Evolutionary conservation across 2,329 filamentous ascomycete genomes (phyloP).

Genomic region (Neofusicoccum sp.): DNA sequence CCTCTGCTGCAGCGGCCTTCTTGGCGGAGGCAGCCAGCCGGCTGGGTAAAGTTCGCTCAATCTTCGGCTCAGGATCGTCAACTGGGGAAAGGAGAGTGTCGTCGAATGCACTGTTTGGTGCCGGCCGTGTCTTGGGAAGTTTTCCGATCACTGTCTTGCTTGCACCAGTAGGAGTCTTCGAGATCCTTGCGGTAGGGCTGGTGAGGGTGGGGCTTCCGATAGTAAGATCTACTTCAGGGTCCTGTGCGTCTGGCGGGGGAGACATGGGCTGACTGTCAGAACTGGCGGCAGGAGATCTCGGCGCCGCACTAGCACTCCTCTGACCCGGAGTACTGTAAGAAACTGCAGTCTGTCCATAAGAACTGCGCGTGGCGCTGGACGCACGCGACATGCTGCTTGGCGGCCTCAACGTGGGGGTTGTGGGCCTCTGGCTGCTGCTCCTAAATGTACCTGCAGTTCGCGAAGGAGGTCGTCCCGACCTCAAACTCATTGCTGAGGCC

Average conservation of each 20-base stretch:
- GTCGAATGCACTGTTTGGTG: constrained; percentile 38
- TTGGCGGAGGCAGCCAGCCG: constrained; percentile 17
- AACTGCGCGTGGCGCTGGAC: constrained; percentile 36
- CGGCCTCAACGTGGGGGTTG: constrained; percentile 10
- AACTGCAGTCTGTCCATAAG: constrained; percentile 25
- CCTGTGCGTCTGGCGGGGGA: neutral
- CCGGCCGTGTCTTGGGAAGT: constrained; percentile 32
- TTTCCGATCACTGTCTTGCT: constrained; percentile 41
- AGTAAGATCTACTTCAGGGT: constrained; percentile 25
- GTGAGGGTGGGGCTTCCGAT: constrained; percentile 33
- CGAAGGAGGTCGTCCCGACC: constrained; percentile 8
- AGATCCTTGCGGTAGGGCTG: constrained; percentile 28
- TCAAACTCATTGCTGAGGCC: constrained; percentile 54
- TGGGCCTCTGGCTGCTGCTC: constrained; percentile 22
- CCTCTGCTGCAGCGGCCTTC: constrained; percentile 29
- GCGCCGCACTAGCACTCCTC: constrained; percentile 38
- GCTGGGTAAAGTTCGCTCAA: neutral
- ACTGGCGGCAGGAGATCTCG: constrained; percentile 25
- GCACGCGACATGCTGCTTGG: constrained; percentile 22
- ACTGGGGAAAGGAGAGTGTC: constrained; percentile 24
- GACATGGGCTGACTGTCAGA: constrained; percentile 11
- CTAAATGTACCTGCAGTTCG: constrained; percentile 12
- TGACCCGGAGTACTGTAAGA: constrained; percentile 41
- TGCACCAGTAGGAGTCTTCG: constrained; percentile 30
- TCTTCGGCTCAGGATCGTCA: neutral